Percentiles rank a stretch among this genome's conserved stretches.
phyloP scores from a whole-genome alignment of 768 basidiomycete species.

The Podaxis sp. region DNA sequence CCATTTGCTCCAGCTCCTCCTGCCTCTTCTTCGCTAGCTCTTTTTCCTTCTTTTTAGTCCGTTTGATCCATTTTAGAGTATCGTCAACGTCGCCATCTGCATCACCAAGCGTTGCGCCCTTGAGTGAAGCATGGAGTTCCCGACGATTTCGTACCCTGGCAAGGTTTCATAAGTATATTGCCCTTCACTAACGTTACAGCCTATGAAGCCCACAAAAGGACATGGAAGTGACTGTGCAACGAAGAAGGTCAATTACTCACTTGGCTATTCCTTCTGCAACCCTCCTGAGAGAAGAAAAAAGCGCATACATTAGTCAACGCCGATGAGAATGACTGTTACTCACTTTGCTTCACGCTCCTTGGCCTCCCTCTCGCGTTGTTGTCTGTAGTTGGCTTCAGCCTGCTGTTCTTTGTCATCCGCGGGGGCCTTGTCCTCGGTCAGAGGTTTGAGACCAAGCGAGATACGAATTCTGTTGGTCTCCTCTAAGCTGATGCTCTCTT shows the following conservation, averaged over 20 bases:
- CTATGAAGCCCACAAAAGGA: slow-evolving; percentile 35
- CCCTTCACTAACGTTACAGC: slow-evolving; percentile 26
- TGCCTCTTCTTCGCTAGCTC: slow-evolving; percentile 82
- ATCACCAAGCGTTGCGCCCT: slow-evolving; percentile 89
- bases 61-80: slow-evolving; percentile 87
- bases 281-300: slow-evolving; percentile 42
- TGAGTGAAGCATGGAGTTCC: slow-evolving; percentile 89
- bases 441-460: slow-evolving; percentile 88
- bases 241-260: slow-evolving; percentile 53
- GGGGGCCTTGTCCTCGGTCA: slow-evolving; percentile 74
- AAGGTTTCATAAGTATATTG: slow-evolving; percentile 42
- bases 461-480: slow-evolving; percentile 97
- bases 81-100: slow-evolving; percentile 75
- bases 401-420: slow-evolving; percentile 73
- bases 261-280: slow-evolving; percentile 78
- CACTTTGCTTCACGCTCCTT: slow-evolving; percentile 79
- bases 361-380: slow-evolving; percentile 60
- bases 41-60: slow-evolving; percentile 85
- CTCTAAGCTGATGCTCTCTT: slow-evolving; percentile 86
- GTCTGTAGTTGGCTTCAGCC: slow-evolving; percentile 85
- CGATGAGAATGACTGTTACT: slow-evolving; percentile 21
- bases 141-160: slow-evolving; percentile 88
- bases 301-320: slow-evolving; percentile 19
- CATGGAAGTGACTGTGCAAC: slow-evolving; percentile 43
- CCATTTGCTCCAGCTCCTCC: slow-evolving; percentile 80